Percentiles rank a stretch among this genome's conserved stretches.
Evolutionary conservation across 768 basidiomycete genomes (phyloP).

Genomic region (Nidularia pulvinata): DNA sequence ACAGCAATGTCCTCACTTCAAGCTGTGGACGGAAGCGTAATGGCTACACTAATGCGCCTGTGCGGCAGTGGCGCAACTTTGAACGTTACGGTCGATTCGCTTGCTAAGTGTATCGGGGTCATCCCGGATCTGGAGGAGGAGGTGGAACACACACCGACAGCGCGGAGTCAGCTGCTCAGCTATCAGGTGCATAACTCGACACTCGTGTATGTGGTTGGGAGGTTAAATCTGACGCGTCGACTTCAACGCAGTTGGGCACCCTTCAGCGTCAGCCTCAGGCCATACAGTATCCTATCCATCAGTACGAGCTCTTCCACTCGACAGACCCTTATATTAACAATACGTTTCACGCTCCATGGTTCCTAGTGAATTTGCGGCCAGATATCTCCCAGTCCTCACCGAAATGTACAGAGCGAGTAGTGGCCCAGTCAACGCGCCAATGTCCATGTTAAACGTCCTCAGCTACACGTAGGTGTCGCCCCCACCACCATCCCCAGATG

Average conservation of each 20-base stretch:
- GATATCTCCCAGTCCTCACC: slow-evolving; percentile 28
- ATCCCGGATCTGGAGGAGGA: too few species aligned
- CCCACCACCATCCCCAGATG: too few species aligned
- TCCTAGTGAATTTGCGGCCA: slow-evolving; percentile 32
- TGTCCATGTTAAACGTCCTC: slow-evolving; percentile 28
- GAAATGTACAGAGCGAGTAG: slow-evolving; percentile 21
- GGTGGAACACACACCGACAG: too few species aligned
- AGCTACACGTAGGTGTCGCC: slow-evolving; percentile 29
- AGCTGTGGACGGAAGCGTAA: too few species aligned
- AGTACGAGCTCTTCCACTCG: slow-evolving; percentile 8
- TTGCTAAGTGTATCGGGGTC: too few species aligned
- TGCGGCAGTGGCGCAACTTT: too few species aligned
- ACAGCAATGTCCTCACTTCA: too few species aligned
- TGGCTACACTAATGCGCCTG: too few species aligned
- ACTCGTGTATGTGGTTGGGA: background rate
- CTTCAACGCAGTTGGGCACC: background rate
- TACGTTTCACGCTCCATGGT: background rate
- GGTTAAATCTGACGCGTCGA: background rate
- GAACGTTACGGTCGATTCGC: too few species aligned
- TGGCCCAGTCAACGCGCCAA: slow-evolving; percentile 15
- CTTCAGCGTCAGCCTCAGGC: background rate
- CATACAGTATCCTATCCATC: slow-evolving; percentile 8
- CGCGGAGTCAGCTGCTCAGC: too few species aligned
- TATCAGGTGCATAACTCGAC: too few species aligned
- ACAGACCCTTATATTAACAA: too few species aligned